Percentiles rank a stretch among this genome's conserved stretches.
Conservation (phyloP, 2,329 filamentous ascomycete species). For the Colletotrichum acutatum region DNA sequence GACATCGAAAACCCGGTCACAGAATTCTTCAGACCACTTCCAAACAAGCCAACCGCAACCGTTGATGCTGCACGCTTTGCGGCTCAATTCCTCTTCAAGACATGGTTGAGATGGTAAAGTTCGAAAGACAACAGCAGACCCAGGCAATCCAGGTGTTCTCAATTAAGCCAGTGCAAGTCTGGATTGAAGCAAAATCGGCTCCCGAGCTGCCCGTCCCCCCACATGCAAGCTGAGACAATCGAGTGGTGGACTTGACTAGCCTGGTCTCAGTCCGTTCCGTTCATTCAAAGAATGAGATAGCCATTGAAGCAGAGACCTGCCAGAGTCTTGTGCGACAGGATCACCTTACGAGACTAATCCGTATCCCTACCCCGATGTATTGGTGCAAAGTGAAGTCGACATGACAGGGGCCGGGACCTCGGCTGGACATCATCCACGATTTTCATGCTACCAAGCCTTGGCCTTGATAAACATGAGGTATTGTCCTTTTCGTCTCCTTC, state of each 20-base stretch:
- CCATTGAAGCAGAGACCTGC: not conserved
- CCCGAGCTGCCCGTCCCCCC: not conserved
- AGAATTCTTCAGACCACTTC: not conserved
- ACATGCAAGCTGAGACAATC: not conserved
- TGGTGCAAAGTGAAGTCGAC: not conserved
- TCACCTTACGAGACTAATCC: not conserved
- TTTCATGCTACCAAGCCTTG: not conserved
- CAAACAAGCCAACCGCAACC: conserved; percentile 6
- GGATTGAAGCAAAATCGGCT: not conserved
- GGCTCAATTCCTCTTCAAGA: not conserved
- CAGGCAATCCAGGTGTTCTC: not conserved
- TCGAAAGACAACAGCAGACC: not conserved
- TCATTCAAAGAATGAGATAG: not conserved
- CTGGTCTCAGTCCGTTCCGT: not conserved
- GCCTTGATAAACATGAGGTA: not conserved
- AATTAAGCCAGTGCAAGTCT: not conserved
- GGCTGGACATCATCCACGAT: not conserved
- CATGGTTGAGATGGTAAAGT: not conserved
- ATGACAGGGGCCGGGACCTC: not conserved
- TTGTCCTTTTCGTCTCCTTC: not conserved
- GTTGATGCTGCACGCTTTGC: not conserved
- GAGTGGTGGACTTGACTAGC: not conserved
- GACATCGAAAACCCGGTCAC: conserved; percentile 1
- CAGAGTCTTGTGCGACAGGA: not conserved
- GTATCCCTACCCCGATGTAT: not conserved